Conservation (phyloP, 805 yeast species). For the Lipomyces yamanashiensis region DNA sequence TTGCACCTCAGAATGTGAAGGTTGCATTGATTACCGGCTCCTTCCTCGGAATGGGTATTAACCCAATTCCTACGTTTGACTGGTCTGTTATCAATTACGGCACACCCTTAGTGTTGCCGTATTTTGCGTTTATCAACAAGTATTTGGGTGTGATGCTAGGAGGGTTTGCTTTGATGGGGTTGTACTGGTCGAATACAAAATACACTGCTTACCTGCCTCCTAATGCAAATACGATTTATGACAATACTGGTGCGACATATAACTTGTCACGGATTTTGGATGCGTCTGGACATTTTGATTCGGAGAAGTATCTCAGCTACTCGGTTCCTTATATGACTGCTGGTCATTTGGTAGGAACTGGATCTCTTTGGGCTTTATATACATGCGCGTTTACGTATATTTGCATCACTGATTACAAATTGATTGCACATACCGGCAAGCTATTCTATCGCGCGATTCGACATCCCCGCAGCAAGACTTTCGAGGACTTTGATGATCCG, state of each 20-base stretch:
- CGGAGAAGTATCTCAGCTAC: constrained; percentile 51
- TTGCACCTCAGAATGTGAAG: constrained; percentile 55
- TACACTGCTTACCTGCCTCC: constrained; percentile 59
- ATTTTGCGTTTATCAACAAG: constrained; percentile 46
- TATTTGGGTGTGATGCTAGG: constrained; percentile 47
- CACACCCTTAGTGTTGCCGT: constrained; percentile 55
- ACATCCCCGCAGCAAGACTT: constrained; percentile 40
- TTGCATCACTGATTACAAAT: constrained; percentile 21
- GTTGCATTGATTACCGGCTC: constrained; percentile 58
- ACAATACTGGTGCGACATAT: constrained; percentile 46
- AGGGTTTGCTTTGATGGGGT: constrained; percentile 41
- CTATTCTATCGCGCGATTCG: constrained; percentile 24
- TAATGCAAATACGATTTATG: constrained; percentile 49
- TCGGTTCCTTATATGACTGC: constrained; percentile 66
- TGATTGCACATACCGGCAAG: constrained; percentile 46
- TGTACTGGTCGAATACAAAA: constrained; percentile 54
- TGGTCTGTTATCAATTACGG: constrained; percentile 46
- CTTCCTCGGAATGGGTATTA: constrained; percentile 49
- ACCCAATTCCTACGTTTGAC: constrained; percentile 55
- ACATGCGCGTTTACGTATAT: constrained; percentile 26
- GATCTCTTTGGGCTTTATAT: constrained; percentile 20
- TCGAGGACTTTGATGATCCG: constrained; percentile 44
- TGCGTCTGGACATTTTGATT: constrained; percentile 51
- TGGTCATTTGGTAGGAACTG: constrained; percentile 52
- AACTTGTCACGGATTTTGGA: constrained; percentile 56